Evolutionary conservation across 495 filamentous ascomycete genomes (phyloP).

Genomic region (Cercophora samala): DNA sequence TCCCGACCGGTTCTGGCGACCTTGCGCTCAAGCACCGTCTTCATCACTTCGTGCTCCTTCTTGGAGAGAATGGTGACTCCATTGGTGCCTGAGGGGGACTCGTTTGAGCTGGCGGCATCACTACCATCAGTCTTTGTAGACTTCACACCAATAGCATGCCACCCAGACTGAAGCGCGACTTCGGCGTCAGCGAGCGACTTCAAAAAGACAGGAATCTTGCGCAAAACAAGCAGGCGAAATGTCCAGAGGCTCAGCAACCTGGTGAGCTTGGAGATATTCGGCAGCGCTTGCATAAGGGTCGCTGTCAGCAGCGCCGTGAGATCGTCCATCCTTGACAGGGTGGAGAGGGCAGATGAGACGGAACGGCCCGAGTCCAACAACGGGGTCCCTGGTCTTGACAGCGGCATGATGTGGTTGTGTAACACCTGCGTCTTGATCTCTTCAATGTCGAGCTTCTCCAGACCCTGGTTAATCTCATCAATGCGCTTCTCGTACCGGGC

Average conservation of each 20-base stretch:
- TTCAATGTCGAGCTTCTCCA: conserved; percentile 80
- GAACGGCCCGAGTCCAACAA: conserved; percentile 44
- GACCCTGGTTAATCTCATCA: conserved; percentile 69
- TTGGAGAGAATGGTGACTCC: conserved; percentile 18
- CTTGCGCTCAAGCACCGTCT: conserved; percentile 61
- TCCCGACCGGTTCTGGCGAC: conserved; percentile 66
- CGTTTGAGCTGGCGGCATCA: conserved; percentile 8
- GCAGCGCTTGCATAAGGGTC: conserved; percentile 80
- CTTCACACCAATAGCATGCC: conserved; percentile 52
- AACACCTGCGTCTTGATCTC: conserved; percentile 88
- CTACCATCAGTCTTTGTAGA: background rate
- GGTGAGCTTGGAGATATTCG: conserved; percentile 70
- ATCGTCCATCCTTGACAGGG: conserved; percentile 63
- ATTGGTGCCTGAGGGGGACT: background rate
- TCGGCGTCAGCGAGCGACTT: conserved; percentile 61
- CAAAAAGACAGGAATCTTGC: conserved; percentile 66
- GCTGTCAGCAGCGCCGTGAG: conserved; percentile 86
- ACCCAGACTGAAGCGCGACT: conserved; percentile 59
- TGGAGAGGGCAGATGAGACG: conserved; percentile 47
- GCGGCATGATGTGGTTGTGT: conserved; percentile 65
- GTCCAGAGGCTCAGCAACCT: conserved; percentile 71
- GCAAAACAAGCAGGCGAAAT: conserved; percentile 68
- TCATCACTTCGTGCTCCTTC: conserved; percentile 59
- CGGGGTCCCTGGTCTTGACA: conserved; percentile 51
- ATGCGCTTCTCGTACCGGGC: conserved; percentile 67